phyloP scores from a whole-genome alignment of 1,139 yeast genomes.

The Saccharomyces hybrid region DNA sequence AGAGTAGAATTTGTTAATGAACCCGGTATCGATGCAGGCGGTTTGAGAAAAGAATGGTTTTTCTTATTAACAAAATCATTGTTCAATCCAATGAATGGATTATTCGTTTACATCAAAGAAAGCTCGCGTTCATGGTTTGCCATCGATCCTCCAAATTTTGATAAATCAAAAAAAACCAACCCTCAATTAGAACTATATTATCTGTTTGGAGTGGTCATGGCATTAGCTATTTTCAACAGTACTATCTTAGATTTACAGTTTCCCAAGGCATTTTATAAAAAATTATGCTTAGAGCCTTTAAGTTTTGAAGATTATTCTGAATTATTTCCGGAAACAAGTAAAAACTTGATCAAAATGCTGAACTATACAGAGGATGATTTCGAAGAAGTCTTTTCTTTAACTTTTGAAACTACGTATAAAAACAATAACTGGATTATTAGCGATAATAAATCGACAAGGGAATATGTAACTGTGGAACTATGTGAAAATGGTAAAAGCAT shows the following conservation, averaged over 20 bases:
- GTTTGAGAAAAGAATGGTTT: constrained; percentile 91
- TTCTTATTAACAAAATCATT: constrained; percentile 59
- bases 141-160: constrained; percentile 37
- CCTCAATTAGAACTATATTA: constrained; percentile 44
- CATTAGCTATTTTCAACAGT: constrained; percentile 85
- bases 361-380: constrained; percentile 42
- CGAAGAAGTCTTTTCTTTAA: constrained; percentile 39
- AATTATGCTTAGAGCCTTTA: constrained; percentile 51
- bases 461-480: constrained; percentile 40
- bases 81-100: constrained; percentile 58
- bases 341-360: constrained; percentile 48
- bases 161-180: constrained; percentile 7
- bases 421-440: constrained; percentile 34
- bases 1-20: constrained; percentile 76
- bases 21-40: constrained; percentile 94
- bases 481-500: constrained; percentile 48
- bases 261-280: constrained; percentile 70
- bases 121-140: constrained; percentile 75
- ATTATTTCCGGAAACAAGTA: constrained; percentile 60
- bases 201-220: constrained; percentile 76
- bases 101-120: constrained; percentile 57
- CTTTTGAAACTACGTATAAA: constrained; percentile 41
- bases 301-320: constrained; percentile 57
- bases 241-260: constrained; percentile 74
- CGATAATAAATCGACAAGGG: constrained; percentile 8